Evolutionary conservation across 352 stramenopile species (phyloP).

Genomic region (Pythium brassicae): DNA sequence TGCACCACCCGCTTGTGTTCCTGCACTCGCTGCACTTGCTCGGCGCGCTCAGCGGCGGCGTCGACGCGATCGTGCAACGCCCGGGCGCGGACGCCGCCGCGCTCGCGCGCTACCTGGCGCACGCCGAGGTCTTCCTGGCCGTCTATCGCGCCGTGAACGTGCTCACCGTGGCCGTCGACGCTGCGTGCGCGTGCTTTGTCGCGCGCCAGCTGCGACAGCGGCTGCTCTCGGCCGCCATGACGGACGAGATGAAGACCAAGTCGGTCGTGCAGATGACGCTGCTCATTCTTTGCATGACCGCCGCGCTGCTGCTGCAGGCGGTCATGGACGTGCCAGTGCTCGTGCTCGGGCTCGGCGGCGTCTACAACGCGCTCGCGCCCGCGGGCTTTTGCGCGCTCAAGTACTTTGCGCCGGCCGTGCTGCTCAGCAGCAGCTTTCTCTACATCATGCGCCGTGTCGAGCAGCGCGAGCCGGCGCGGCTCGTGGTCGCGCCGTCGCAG

Average conservation of each 20-base stretch:
- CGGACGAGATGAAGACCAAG: constrained; percentile 74
- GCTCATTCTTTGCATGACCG: constrained; percentile 39
- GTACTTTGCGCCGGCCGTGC: constrained; percentile 45
- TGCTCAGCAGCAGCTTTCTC: constrained; percentile 57
- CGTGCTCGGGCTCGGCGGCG: constrained; percentile 18
- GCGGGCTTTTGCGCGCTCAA: constrained; percentile 41
- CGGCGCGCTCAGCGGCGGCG: constrained; percentile 25
- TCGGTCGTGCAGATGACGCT: constrained; percentile 68
- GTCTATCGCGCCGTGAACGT: constrained; percentile 41
- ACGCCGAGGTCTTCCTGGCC: constrained; percentile 21
- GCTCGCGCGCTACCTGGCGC: constrained; percentile 20
- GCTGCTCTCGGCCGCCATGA: constrained; percentile 56
- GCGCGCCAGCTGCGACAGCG: constrained; percentile 37
- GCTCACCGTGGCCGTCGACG: constrained; percentile 40
- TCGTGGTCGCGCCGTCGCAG: constrained; percentile 41
- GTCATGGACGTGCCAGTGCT: constrained; percentile 50
- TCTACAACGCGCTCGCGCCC: constrained; percentile 28
- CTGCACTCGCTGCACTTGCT: constrained; percentile 53
- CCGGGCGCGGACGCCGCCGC: constrained; percentile 15
- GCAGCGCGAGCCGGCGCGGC: constrained; percentile 44
- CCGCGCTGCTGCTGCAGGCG: constrained; percentile 38
- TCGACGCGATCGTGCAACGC: constrained; percentile 24
- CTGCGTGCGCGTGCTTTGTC: constrained; percentile 34
- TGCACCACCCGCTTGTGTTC: constrained; percentile 53
- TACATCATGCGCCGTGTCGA: constrained; percentile 77